Evolutionary conservation across 805 yeast species (phyloP), one percentile per base, ranked within the genome.

Genomic region (Starmera amethionina): DNA sequence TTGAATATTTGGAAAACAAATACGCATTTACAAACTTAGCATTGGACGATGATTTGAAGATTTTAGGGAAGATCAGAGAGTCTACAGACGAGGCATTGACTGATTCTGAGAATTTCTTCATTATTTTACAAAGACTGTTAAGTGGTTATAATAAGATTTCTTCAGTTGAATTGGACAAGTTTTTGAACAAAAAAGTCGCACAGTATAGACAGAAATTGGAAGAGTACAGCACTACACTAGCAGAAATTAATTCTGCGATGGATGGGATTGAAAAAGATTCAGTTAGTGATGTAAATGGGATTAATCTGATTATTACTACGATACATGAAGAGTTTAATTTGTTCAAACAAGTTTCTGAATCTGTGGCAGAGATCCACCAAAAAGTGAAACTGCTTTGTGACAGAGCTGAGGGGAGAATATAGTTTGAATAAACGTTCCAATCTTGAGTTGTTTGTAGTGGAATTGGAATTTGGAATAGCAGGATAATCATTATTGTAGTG

Each of bases 321-420:
- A 69, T 83, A 22, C 74, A 75, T 41, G 79, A 77, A 49, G 90
- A 82, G 58, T 82, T 79, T 54, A 66, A 67, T 35, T 62, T 82
- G 40, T 83, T 81, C 58, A 79, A 82, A 77, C 89, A 82, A 56
- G 66, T 80, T 35, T 81, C 89, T 37, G 84, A 82, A 55, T 72
- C 75, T 33, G 70, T 81, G 54, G 89, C 90, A 3, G 84, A 78
- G 48, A 58, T 81, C 33, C 90, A 82, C 58, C 77, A 73, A 47
- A 64, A 63, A 38, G 70, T 71, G 5, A 70, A 63, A 46, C 52
- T 49, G 37, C 43, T 50, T 10, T 31, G 14, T 12, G 34, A 30
- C 8, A 22, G 13, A 15, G 9, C 35, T 8, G 22, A 33, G 12
- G 35, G 35, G 7, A 14, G 35, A 22, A 22, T 22, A 22, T 22